Base-by-base conservation (phyloP, 169 alveolate genomes). In the Cryptosporidium bovis region DNA sequence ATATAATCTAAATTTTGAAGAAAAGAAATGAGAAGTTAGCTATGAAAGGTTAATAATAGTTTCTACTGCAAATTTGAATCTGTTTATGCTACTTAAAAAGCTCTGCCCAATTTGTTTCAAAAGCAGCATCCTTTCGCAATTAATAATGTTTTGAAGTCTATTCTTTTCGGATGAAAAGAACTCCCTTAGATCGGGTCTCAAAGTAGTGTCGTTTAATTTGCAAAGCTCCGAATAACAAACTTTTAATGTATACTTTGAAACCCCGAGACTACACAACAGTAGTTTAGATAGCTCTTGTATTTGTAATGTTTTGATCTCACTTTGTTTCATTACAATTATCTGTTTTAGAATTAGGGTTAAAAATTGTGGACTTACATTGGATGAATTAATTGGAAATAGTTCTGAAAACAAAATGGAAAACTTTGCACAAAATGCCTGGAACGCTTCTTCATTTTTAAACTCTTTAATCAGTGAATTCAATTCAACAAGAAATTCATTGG, bases 291-390 rank as follows among this genome's bases (percentile, higher is more conserved):
- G 2, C 4, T 60, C 60, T 77, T 62, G 64, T 40, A 77, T 12
- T 20, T 77, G 20, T 2, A 16, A 13, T 44, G 36, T 20, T 8
- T 12, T 44, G 24, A 77, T 15, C 12, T 18, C 34, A 16, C 53
- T 77, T 60, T 12, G 24, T 48, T 36, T 77, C 15, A 34, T 33
- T 24, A 27, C 4, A 18, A 77, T 31, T 12, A 77, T 60, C 44
- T 40, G 58, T 33, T 36, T 77, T 20, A 29, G 48, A 36, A 77
- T 62, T 7, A 77, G 34, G 29, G 29, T 18, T 24, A 60, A 27
- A 44, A 77, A 77, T 44, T 77, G 77, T 6, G 58, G 36, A 60
- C 87, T 77, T 13, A 77, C 40, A 27, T 60, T 27, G 3, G 13
- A 29, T 24, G 87, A 62, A 77, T 77, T 40, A 13, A 18, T 13